phyloP scores from a whole-genome alignment of 805 yeast genomes.

The Priceomyces melissophilus region DNA sequence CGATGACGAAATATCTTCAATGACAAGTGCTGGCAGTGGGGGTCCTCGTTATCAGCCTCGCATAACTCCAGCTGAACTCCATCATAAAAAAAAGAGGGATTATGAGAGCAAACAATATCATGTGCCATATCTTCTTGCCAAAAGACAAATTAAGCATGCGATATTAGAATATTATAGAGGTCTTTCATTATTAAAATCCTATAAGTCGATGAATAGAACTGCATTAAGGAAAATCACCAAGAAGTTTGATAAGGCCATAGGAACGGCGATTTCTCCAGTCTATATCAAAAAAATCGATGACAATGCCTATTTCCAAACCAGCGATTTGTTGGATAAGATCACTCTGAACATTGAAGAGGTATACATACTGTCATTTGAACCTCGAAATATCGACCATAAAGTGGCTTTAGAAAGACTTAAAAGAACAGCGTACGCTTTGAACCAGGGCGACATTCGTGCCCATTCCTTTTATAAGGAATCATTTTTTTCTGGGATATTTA shows the following conservation, averaged over 20 bases:
- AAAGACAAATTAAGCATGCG: constrained; percentile 66
- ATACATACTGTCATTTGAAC: constrained; percentile 63
- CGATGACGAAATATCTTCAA: constrained; percentile 10
- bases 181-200: constrained; percentile 66
- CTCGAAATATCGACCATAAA: constrained; percentile 51
- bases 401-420: constrained; percentile 65
- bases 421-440: constrained; percentile 39
- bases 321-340: constrained; percentile 65
- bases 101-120: constrained; percentile 37
- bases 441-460: constrained; percentile 23
- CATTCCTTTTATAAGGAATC: constrained; percentile 39
- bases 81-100: constrained; percentile 42
- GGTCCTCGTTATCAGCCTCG: constrained; percentile 1
- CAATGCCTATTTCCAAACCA: constrained; percentile 52
- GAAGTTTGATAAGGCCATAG: constrained; percentile 78
- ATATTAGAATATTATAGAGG: constrained; percentile 70
- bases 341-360: constrained; percentile 62
- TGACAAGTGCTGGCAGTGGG: constrained; percentile 6
- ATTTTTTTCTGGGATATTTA: constrained; percentile 60
- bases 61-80: constrained; percentile 17
- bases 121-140: constrained; percentile 62
- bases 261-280: constrained; percentile 36
- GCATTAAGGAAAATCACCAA: constrained; percentile 88
- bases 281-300: constrained; percentile 59
- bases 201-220: constrained; percentile 73